Base-by-base conservation (phyloP, 2,329 filamentous ascomycete genomes). In the Hirsutella minnesotensis region DNA sequence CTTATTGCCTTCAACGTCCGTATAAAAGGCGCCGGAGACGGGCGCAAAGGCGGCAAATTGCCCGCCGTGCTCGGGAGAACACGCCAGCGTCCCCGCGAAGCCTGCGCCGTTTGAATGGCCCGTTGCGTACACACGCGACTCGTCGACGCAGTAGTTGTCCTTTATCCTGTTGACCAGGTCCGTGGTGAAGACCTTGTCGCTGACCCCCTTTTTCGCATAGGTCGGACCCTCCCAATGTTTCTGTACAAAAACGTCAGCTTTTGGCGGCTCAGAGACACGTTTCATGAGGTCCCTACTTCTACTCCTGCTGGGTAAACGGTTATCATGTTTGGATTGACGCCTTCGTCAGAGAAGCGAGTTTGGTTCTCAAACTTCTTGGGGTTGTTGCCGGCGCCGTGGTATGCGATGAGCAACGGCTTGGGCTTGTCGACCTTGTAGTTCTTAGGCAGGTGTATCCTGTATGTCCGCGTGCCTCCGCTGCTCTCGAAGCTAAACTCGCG, bases 231-330 rank as follows among this genome's bases (percentile, higher is more conserved):
- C 55, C 68, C 70, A 73, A 31, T 35, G n/a, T 52, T 55, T 15
- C 60, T 52, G 60, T 65, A 19, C 1, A 20, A 8, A 9, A 22
- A 18, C 24, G 20, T 39, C 19, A 37, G 21, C 9, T 19, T n/a
- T 16, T 7, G 33, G 16, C 4, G 13, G 16, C 9, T 13, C 7
- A 29, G 27, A 1, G 24, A n/a, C n/a, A n/a, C n/a, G n/a, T n/a
- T n/a, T n/a, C 9, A 22, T 4, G 9, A 18, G 15, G 21, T 9
- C 42, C 47, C 9, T 38, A 65, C 63, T 20, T 62, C 54, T 4
- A 67, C 45, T 2, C 67, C 69, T 30, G 67, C 63, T 0, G 68
- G 69, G 49, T 72, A 73, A 2, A 72, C 61, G 29, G 66, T 60
- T 53, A 65, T 53, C 49, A 52, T 53, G 19, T 56, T 5, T 43